Evolutionary conservation across 495 filamentous ascomycete species (phyloP).

Genomic region (Neurospora sp.): DNA sequence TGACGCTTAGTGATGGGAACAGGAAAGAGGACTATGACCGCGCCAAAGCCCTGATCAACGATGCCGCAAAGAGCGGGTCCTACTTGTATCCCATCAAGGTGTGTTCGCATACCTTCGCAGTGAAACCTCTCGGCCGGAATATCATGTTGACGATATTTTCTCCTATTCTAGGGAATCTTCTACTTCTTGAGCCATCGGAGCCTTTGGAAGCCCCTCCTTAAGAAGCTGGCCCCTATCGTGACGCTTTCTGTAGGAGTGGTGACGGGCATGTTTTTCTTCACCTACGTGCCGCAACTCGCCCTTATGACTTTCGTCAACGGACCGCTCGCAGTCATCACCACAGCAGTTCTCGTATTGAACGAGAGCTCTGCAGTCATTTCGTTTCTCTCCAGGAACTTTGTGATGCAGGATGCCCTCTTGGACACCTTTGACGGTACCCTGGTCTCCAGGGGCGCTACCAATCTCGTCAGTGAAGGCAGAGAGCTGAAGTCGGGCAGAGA

Average conservation of each 20-base stretch:
- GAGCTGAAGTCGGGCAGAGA: constrained; percentile 53
- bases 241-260: constrained; percentile 59
- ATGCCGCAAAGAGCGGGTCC: constrained; percentile 61
- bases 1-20: neutral
- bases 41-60: constrained; percentile 42
- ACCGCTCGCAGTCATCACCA: constrained; percentile 69
- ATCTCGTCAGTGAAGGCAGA: constrained; percentile 61
- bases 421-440: constrained; percentile 89
- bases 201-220: constrained; percentile 58
- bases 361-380: constrained; percentile 75
- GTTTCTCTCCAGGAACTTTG: constrained; percentile 60
- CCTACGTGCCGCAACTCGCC: constrained; percentile 82
- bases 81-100: constrained; percentile 84
- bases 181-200: constrained; percentile 63
- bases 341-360: constrained; percentile 65
- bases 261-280: constrained; percentile 72
- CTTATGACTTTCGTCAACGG: constrained; percentile 76
- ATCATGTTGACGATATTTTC: neutral
- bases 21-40: constrained; percentile 49
- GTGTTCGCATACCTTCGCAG: constrained; percentile 4
- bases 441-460: constrained; percentile 42
- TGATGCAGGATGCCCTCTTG: constrained; percentile 69
- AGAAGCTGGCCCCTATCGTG: constrained; percentile 57
- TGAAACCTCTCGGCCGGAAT: neutral
- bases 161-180: constrained; percentile 45